These are phyloP conservation scores for Lindgomyces ingoldianus DNA, from an alignment of 495 filamentous ascomycete genomes.

Conservation along the genomic window DNA sequence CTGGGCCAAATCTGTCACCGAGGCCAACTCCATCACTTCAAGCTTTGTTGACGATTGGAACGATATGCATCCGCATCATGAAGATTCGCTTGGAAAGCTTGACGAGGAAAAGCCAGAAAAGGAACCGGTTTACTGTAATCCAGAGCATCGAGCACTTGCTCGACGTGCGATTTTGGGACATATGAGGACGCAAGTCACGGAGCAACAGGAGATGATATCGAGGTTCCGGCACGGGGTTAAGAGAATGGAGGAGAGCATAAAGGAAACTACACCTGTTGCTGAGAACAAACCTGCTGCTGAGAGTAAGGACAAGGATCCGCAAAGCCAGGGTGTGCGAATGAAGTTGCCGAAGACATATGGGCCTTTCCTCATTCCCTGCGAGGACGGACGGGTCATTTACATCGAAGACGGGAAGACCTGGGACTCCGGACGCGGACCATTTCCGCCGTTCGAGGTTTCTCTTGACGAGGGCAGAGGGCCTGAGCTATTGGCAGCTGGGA, in stretches of 20 bases:
- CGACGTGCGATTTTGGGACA: too few species aligned
- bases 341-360: not conserved
- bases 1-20: not conserved
- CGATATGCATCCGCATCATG: not conserved
- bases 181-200: too few species aligned
- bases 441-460: not conserved
- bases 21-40: not conserved
- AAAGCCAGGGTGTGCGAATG: not conserved
- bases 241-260: too few species aligned
- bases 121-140: too few species aligned
- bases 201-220: too few species aligned
- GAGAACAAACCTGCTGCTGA: too few species aligned
- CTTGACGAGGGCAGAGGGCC: too few species aligned
- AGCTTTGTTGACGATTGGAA: conserved; percentile 11
- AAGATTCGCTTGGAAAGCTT: not conserved
- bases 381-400: conserved; percentile 7
- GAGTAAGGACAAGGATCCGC: not conserved
- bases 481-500: too few species aligned
- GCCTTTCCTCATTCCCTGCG: conserved; percentile 7
- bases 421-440: not conserved
- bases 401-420: not conserved
- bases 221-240: too few species aligned
- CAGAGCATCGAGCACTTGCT: too few species aligned
- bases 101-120: too few species aligned
- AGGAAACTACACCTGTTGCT: too few species aligned